Base-by-base conservation (phyloP, 257 asterid genomes). In the Gardenia jasminoides region DNA sequence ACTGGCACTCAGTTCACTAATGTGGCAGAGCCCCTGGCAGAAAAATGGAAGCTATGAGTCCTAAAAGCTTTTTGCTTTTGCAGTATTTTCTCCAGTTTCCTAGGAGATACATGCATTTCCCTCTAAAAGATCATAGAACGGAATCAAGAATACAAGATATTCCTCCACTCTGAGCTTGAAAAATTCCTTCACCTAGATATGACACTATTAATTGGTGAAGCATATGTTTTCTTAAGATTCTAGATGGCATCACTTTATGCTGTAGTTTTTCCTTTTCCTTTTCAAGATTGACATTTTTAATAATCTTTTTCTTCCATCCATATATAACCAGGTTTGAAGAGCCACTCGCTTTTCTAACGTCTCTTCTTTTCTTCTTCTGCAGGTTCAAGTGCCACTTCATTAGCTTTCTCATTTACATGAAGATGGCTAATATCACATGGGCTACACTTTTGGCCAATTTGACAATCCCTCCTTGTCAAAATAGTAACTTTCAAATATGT, bases 1-100 rank as follows among this genome's bases (percentile, higher is more conserved):
- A 88, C 78, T 80, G 68, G 97, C 88, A 84, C 93, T 95, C 91
- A 95, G 76, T 86, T 95, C 99, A 59, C 99, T 95, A 79, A 95
- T 89, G 85, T 95, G 99, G 85, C 98, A 95, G 7, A 95, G 89
- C 79, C 99, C 99, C 97, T 94, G 89, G 78, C 77, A 77, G 81
- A 67, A 39, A 77, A 64, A 74, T 30, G 30, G 50, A 65, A 65
- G 46, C 36, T 50, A n/a, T 31, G 68, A 54, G 36, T 28, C 41
- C 24, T 50, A 39, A 72, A 13, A 28, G 47, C 65, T 1, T 12
- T 48, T 48, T 16, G 13, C 15, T 48, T 47, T 47, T 9, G 52
- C 11, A 47, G 52, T 48, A 44, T 44, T 44, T 12, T 48, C 56
- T 11, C 19, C 13, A 48, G 19, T 12, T 48, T 48, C 56, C 56